These are phyloP conservation scores for Sutorius eximius DNA, from an alignment of 1,284 basidiomycete genomes.

Conservation along the genomic window DNA sequence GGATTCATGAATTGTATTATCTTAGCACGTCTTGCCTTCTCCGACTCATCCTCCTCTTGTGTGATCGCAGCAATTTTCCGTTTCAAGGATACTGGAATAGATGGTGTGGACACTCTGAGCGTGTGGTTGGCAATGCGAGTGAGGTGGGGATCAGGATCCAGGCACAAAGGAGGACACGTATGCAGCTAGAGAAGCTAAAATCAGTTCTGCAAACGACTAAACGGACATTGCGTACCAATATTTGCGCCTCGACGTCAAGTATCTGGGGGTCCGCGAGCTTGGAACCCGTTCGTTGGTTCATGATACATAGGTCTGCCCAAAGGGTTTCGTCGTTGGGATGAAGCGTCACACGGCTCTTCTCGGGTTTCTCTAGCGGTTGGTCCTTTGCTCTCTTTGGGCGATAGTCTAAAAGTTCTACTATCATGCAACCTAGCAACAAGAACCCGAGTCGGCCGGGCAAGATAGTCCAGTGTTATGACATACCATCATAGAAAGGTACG, in stretches of 20 bases:
- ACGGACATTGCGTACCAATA: constrained; percentile 51
- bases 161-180: constrained; percentile 69
- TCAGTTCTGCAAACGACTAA: constrained; percentile 1
- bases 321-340: constrained; percentile 72
- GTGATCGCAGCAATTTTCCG: constrained; percentile 66
- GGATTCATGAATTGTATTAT: constrained; percentile 78
- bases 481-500: constrained; percentile 79
- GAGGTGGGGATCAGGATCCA: constrained; percentile 73
- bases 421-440: constrained; percentile 62
- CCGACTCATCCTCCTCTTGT: constrained; percentile 69
- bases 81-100: constrained; percentile 68
- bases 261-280: constrained; percentile 70
- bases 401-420: constrained; percentile 77
- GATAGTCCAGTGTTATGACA: constrained; percentile 5
- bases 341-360: constrained; percentile 66
- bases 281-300: constrained; percentile 55
- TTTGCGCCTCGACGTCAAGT: constrained; percentile 66
- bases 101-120: constrained; percentile 64
- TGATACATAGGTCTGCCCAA: constrained; percentile 71
- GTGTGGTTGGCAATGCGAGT: constrained; percentile 71
- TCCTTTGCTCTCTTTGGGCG: constrained; percentile 57
- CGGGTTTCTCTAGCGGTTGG: constrained; percentile 53
- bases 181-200: constrained; percentile 49
- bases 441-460: constrained; percentile 1
- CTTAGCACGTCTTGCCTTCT: constrained; percentile 66